Evolutionary conservation across 768 basidiomycete species (phyloP), one percentile per base, ranked within the genome.

Genomic region (Kwoniella bestiolae): DNA sequence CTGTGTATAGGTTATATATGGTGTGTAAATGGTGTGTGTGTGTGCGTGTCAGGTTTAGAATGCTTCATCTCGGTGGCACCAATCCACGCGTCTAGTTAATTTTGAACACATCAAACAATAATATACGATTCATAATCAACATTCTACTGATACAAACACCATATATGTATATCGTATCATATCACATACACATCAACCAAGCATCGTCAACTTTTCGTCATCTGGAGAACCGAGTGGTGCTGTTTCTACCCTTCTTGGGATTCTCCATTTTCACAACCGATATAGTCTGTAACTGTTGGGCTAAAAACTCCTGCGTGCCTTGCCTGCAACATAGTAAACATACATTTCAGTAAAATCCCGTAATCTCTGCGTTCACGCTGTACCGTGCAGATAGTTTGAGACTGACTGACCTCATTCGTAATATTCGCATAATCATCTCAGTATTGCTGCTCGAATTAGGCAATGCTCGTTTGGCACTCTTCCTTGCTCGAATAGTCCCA

Each of bases 401-500:
- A 32, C 32, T 12, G 59, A 80, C 85, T 56, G 77, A 92, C 94
- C 94, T 86, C 95, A 98, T 98, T 32, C 96, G 87, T 45, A 99
- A 84, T 69, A 99, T 94, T 63, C 93, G 85, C 84, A 99, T 87
- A 64, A 98, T 96, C 38, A 90, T 92, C 82, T 98, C 93, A 56
- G 91, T 92, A 60, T 82, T 88, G 7, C 74, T 80, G 3, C 86
- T 85, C 25, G 66, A 68, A 63, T 90, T 89, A 65, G 89, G 88
- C 80, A 91, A 87, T 72, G 91, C 85, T 77, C 88, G 86, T 85
- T 94, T 94, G 83, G 95, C 92, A 80, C 88, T 88, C 85, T 97
- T 97, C 68, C 92, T 86, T 73, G 94, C 88, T 81, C 89, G 89
- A 80, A 99, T 98, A 6, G 96, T 99, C 11, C 95, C 95, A 5